Conservation (phyloP, 106 monocot species). For the Dendrobium officinale region DNA sequence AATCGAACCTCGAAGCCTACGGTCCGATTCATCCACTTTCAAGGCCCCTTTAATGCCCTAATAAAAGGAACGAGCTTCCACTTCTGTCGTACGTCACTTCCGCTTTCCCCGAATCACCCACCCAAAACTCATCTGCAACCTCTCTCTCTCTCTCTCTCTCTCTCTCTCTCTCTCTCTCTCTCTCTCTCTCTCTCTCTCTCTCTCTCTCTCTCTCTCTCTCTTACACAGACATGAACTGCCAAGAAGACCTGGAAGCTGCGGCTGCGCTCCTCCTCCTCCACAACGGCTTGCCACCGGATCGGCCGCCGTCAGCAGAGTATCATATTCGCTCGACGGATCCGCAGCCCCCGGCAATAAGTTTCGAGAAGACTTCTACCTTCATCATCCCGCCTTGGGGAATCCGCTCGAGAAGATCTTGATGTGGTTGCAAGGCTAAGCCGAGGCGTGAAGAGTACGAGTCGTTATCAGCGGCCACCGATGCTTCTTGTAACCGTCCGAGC, state of each 20-base stretch:
- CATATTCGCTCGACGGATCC: background rate
- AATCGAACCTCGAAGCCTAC: background rate
- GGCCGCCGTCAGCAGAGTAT: background rate
- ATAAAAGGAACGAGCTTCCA: slow-evolving; percentile 1
- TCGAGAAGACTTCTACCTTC: background rate
- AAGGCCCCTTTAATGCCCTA: background rate
- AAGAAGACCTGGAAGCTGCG: background rate
- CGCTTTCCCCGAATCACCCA: slow-evolving; percentile 1
- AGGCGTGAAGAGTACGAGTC: background rate
- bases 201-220: background rate
- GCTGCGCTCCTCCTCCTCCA: background rate
- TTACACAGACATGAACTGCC: background rate
- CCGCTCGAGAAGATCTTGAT: background rate
- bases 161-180: background rate
- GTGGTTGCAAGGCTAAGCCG: background rate
- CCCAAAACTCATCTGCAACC: background rate
- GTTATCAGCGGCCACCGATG: background rate
- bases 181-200: background rate
- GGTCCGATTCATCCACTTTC: background rate
- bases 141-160: background rate
- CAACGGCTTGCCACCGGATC: background rate
- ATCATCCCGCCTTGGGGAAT: background rate
- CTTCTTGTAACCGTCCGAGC: background rate
- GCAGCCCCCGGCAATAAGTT: background rate
- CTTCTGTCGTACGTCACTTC: slow-evolving; percentile 1